Base-by-base conservation (phyloP, 495 filamentous ascomycete species). In the Cercophora samala region DNA sequence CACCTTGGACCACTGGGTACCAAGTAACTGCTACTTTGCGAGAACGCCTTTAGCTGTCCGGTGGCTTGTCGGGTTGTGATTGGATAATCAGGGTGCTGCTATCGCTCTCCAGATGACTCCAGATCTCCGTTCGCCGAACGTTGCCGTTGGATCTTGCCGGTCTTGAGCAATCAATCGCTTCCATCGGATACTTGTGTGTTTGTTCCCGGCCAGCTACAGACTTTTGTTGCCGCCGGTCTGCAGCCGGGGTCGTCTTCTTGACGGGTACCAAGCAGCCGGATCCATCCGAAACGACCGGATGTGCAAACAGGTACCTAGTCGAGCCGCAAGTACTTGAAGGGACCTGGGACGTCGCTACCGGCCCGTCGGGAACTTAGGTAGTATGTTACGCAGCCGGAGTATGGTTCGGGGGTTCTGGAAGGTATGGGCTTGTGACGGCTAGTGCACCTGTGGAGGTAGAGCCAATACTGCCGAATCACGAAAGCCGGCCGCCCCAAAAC, bases 351-450 rank as follows among this genome's bases (percentile, higher is more conserved):
- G 32, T 46, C 64, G 67, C 61, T 74, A 66, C 71, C 73, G 64
- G 62, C 53, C 68, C 23, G 53, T 42, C 46, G 73, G 71, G 66
- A 72, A 62, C 66, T 25, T 46, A 46, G 37, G 37, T 19, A 69
- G 37, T 19, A 69, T 74, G 70, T 65, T 65, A 62, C 62, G 70
- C 70, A 70, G 66, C 37, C n/a, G 58, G 63, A 53, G 23, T 51
- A 67, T 66, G 54, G n/a, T 37, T 60, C 63, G 65, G 62, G 53
- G 62, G 53, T 66, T 29, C 64, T 63, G 32, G 68, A 65, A 60
- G 58, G 23, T 4, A 46, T 46, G 37, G 11, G 11, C 9, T 46
- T 46, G 37, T 13, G 37, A 46, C 70, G 65, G 72, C 53, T 66
- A 70, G 61, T 58, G 67, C 68, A 69, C 66, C 62, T 55, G 8